These are phyloP conservation scores for Globisporangium okanoganense DNA, from an alignment of 352 stramenopile genomes.

Conservation along the genomic window DNA sequence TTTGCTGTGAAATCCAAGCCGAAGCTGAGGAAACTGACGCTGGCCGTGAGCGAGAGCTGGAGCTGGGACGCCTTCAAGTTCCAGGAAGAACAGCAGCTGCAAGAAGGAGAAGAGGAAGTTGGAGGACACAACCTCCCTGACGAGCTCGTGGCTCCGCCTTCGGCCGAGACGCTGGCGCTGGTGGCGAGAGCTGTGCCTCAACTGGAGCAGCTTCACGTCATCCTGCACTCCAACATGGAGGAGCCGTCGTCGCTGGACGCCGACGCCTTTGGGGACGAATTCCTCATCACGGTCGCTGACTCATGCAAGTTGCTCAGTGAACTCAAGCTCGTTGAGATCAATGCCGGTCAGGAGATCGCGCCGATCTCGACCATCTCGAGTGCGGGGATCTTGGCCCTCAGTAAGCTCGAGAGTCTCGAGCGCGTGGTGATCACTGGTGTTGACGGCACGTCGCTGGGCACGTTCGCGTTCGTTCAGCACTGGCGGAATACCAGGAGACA, in stretches of 20 bases:
- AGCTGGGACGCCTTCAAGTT: slow-evolving; percentile 10
- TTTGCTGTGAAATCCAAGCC: slow-evolving; percentile 11
- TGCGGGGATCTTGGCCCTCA: neutral
- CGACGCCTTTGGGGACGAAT: slow-evolving; percentile 12
- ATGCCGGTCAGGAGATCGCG: slow-evolving; percentile 3
- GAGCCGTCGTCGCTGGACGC: neutral
- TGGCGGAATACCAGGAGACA: slow-evolving; percentile 1
- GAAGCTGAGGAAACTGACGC: slow-evolving; percentile 2
- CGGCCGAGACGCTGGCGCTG: slow-evolving; percentile 4
- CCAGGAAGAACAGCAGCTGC: neutral
- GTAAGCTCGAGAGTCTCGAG: neutral
- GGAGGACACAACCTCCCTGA: neutral
- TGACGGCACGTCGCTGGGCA: neutral
- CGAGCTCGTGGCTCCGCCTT: slow-evolving; percentile 9
- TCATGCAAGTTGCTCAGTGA: slow-evolving; percentile 4
- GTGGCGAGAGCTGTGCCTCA: neutral
- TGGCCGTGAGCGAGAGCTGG: slow-evolving; percentile 17
- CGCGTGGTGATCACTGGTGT: slow-evolving; percentile 10
- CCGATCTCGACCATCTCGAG: slow-evolving; percentile 9
- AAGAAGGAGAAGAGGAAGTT: neutral
- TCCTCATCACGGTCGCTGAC: slow-evolving; percentile 3
- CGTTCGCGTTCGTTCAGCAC: slow-evolving; percentile 12
- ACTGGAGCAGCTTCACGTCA: slow-evolving; percentile 10
- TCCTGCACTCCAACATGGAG: slow-evolving; percentile 14
- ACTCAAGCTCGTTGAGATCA: slow-evolving; percentile 13